Base-by-base conservation (phyloP, 2,329 filamentous ascomycete genomes). In the Calonectria pseudoreteaudii region DNA sequence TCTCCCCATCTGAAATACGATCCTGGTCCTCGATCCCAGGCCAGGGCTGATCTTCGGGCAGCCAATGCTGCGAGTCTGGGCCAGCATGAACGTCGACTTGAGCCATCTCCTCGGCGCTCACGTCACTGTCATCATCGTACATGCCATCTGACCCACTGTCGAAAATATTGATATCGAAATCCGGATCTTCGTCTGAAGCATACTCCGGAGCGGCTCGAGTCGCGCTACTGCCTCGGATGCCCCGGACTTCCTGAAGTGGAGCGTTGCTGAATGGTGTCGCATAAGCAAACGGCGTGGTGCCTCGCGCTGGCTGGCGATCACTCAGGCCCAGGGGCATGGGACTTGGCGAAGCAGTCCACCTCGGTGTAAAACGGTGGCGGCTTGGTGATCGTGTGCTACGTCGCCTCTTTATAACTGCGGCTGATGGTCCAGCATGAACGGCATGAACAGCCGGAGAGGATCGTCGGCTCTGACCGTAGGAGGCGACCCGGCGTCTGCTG, bases 211-310 rank as follows among this genome's bases (percentile, higher is more conserved):
- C 79, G 16, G 78, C 80, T 4, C 79, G 81, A 9, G 79, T 77
- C 18, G 79, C 74, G 58, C 83, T 85, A 41, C 80, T 79, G 53
- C 79, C 78, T 18, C 83, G 79, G 2, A 79, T 53, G 7, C 75
- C 75, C 20, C 85, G 84, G 23, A 84, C 75, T 68, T 89, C 88
- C 16, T 86, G 82, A 11, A 84, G 82, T 0, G 90, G 87, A 4
- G 87, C 90, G 74, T 92, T 93, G 79, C 93, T 95, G 80, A 93
- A 88, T 0, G 94, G 94, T 0, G 94, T 96, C 3, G 93, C 93
- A 79, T 95, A 95, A n/a, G 91, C 92, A 76, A 92, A 92, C 0
- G 93, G 93, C 0, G 89, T 91, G 16, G 86, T 87, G 18, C 83
- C 83, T 38, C 88, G 83, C 68, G 82, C 79, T 72, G 80, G 83